These are phyloP conservation scores for Apiospora malaysiana DNA, from an alignment of 2,329 filamentous ascomycete species.

Conservation along the genomic window DNA sequence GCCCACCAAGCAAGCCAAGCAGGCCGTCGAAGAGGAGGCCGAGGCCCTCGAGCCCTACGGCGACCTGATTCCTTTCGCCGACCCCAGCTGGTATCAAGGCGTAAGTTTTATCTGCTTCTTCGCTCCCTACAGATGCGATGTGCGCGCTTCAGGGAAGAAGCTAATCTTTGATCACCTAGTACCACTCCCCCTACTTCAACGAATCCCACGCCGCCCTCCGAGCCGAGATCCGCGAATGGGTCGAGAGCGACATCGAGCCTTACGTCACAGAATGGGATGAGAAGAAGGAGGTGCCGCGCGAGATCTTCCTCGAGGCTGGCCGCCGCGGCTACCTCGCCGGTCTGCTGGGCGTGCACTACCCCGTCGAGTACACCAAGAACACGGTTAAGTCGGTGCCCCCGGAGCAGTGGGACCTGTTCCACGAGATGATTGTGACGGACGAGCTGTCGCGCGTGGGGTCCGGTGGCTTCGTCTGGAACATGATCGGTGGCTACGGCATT, in stretches of 20 bases:
- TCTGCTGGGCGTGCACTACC: conserved; percentile 83
- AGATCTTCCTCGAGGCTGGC: conserved; percentile 95
- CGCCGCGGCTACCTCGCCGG: conserved; percentile 92
- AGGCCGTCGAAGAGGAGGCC: conserved; percentile 57
- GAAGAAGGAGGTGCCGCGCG: conserved; percentile 84
- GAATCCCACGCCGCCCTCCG: conserved; percentile 91
- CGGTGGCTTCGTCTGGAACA: conserved; percentile 95
- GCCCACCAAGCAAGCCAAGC: conserved; percentile 43
- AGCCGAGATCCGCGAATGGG: conserved; percentile 89
- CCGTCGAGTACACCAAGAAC: conserved; percentile 74
- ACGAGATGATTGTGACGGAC: conserved; percentile 94
- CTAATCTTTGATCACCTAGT: conserved; percentile 55
- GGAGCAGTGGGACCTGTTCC: conserved; percentile 97
- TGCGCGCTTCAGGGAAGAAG: not conserved
- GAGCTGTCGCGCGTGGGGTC: conserved; percentile 89
- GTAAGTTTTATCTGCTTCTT: conserved; percentile 57
- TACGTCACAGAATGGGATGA: conserved; percentile 97
- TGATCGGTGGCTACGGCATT: conserved; percentile 96
- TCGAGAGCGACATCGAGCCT: conserved; percentile 87
- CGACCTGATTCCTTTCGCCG: conserved; percentile 85
- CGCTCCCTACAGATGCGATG: too few species aligned
- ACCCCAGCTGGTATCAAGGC: conserved; percentile 93
- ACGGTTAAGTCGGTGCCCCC: conserved; percentile 77
- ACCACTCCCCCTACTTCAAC: conserved; percentile 97
- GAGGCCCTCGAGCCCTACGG: conserved; percentile 87